Conservation (phyloP, 2,329 filamentous ascomycete genomes). For the Xylogone sp. region DNA sequence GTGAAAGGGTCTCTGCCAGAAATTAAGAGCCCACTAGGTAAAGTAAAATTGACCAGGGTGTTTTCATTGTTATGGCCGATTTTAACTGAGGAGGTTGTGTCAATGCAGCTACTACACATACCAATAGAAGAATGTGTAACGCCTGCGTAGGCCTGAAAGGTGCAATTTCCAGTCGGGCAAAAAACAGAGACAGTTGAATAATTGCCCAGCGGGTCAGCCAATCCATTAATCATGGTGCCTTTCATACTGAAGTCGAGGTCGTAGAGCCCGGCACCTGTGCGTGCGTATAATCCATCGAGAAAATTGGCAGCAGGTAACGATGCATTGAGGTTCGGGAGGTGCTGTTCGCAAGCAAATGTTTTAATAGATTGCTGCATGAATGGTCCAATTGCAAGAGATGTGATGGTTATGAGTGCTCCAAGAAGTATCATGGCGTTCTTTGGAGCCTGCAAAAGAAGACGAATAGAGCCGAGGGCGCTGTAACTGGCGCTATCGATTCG, state of each 20-base stretch:
- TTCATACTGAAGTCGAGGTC: conserved; percentile 5
- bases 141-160: conserved; percentile 8
- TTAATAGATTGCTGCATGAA: conserved; percentile 10
- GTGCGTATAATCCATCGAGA: neutral
- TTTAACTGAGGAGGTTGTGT: neutral
- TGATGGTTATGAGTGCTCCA: conserved; percentile 11
- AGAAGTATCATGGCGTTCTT: conserved; percentile 3
- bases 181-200: conserved; percentile 1
- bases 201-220: conserved; percentile 5
- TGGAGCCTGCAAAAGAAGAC: neutral
- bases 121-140: neutral
- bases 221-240: conserved; percentile 4
- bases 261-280: neutral
- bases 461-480: conserved; percentile 4
- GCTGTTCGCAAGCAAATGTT: conserved; percentile 3
- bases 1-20: neutral
- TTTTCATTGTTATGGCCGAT: neutral
- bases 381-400: conserved; percentile 9
- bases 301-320: conserved; percentile 6
- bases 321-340: neutral
- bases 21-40: neutral
- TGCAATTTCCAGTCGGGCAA: conserved; percentile 14
- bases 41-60: neutral
- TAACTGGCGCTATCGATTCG: conserved; percentile 11
- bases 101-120: neutral